Evolutionary conservation across 495 filamentous ascomycete species (phyloP).

Genomic region (Hypoxylon intermedium): DNA sequence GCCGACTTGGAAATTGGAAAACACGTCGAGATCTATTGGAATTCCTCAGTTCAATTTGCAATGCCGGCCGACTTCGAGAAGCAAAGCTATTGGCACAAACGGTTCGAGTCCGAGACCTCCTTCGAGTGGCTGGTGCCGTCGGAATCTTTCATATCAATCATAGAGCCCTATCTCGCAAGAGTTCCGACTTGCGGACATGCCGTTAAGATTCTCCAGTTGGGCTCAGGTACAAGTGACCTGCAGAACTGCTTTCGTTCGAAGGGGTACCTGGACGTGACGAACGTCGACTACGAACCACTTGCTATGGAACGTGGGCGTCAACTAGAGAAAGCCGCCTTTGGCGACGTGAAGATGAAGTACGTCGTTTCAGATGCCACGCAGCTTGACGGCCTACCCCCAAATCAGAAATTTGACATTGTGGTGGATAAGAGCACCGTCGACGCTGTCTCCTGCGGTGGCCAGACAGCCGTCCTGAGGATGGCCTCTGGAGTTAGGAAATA

Average conservation of each 20-base stretch:
- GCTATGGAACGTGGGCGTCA: slow-evolving; percentile 46
- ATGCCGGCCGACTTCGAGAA: slow-evolving; percentile 47
- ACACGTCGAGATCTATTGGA: background rate
- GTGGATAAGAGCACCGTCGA: slow-evolving; percentile 55
- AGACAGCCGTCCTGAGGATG: slow-evolving; percentile 41
- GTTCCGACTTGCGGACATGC: background rate
- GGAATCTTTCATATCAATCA: slow-evolving; percentile 40
- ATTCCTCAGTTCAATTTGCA: background rate
- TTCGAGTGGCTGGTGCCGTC: slow-evolving; percentile 54
- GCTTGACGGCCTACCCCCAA: slow-evolving; percentile 14
- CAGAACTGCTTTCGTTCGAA: slow-evolving; percentile 44
- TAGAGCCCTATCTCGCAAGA: slow-evolving; percentile 40
- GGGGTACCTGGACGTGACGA: slow-evolving; percentile 47
- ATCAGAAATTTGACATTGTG: slow-evolving; percentile 39
- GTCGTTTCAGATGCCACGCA: slow-evolving; percentile 46
- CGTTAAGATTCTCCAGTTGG: slow-evolving; percentile 47
- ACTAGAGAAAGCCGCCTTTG: slow-evolving; percentile 43
- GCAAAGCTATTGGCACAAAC: slow-evolving; percentile 50
- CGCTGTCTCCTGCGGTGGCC: slow-evolving; percentile 48
- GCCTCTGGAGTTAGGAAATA: slow-evolving; percentile 30
- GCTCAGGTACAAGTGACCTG: slow-evolving; percentile 53
- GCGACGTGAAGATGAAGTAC: slow-evolving; percentile 46
- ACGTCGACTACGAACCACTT: slow-evolving; percentile 53
- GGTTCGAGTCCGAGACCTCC: slow-evolving; percentile 46
- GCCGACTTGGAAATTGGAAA: background rate